A percentile compares a stretch with the other conserved stretches of the same genome.
Evolutionary conservation across 1,284 basidiomycete genomes (phyloP).

Genomic region (Ceratobasidium theobromae): DNA sequence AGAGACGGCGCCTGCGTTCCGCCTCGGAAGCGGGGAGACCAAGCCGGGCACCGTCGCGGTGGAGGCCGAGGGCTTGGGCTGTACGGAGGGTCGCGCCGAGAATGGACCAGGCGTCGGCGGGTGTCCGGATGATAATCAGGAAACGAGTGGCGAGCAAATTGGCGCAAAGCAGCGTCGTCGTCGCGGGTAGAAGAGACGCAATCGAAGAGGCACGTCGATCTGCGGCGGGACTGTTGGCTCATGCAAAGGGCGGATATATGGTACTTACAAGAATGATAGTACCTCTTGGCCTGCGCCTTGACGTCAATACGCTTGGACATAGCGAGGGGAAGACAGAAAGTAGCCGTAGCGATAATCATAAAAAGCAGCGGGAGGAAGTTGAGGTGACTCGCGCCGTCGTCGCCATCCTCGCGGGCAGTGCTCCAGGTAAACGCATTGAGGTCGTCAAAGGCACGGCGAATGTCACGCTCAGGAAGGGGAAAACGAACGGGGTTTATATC

Average conservation of each 20-base stretch:
- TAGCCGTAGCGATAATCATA: conserved; percentile 19
- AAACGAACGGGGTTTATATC: conserved; percentile 21
- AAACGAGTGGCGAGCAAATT: conserved; percentile 21
- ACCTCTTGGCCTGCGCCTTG: conserved; percentile 8
- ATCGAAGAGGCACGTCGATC: conserved; percentile 4
- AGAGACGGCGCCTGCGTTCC: conserved; percentile 13
- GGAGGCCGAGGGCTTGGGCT: conserved; percentile 27
- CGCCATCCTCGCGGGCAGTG: conserved; percentile 9
- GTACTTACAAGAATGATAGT: conserved; percentile 7
- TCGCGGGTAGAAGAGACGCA: not conserved
- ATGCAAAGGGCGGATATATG: not conserved
- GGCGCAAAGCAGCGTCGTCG: not conserved
- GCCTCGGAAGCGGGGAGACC: conserved; percentile 9
- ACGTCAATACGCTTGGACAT: conserved; percentile 19
- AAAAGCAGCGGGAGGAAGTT: conserved; percentile 5
- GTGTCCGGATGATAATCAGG: conserved; percentile 16
- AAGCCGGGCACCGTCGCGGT: conserved; percentile 12
- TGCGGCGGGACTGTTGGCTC: not conserved
- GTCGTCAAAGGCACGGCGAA: conserved; percentile 14
- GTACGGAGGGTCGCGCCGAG: conserved; percentile 16
- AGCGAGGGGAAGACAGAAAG: conserved; percentile 16
- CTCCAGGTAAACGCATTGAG: conserved; percentile 23
- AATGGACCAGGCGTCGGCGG: conserved; percentile 22
- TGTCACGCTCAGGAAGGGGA: conserved; percentile 11
- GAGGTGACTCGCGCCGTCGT: conserved; percentile 5